Evolutionary conservation across 768 basidiomycete species (phyloP).

Genomic region (Phylloporus sp.): DNA sequence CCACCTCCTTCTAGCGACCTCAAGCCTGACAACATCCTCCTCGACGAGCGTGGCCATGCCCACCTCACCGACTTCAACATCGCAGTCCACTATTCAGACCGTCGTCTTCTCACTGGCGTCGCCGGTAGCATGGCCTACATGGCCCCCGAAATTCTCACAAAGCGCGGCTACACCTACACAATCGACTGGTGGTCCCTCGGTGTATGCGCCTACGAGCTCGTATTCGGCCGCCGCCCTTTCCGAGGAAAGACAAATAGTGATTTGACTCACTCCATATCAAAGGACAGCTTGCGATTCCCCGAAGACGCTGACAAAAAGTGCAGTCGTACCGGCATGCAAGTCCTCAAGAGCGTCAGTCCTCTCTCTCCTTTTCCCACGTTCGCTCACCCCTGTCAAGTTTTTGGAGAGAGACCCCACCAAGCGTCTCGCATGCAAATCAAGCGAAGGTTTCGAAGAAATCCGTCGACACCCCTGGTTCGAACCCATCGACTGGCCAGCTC

Average conservation of each 20-base stretch:
- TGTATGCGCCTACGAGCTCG: slow-evolving; percentile 86
- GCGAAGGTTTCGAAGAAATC: slow-evolving; percentile 77
- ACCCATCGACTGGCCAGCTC: slow-evolving; percentile 81
- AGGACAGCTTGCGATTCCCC: slow-evolving; percentile 83
- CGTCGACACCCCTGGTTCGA: slow-evolving; percentile 83
- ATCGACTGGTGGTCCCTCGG: slow-evolving; percentile 99
- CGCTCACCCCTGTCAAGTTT: slow-evolving; percentile 45
- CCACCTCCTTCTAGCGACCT: slow-evolving; percentile 57
- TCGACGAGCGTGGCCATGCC: slow-evolving; percentile 93
- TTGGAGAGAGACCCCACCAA: slow-evolving; percentile 79
- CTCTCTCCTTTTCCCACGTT: slow-evolving; percentile 10
- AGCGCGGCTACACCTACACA: slow-evolving; percentile 89
- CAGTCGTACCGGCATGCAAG: slow-evolving; percentile 70
- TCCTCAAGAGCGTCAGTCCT: slow-evolving; percentile 68
- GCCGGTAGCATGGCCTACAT: slow-evolving; percentile 99
- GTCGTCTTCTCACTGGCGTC: slow-evolving; percentile 78
- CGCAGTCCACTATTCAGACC: slow-evolving; percentile 91
- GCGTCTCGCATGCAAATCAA: slow-evolving; percentile 78
- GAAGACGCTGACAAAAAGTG: slow-evolving; percentile 82
- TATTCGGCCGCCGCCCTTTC: slow-evolving; percentile 90
- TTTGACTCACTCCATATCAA: slow-evolving; percentile 87
- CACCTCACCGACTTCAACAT: slow-evolving; percentile 99
- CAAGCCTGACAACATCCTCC: slow-evolving; percentile 96
- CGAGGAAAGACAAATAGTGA: slow-evolving; percentile 90
- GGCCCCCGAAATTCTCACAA: slow-evolving; percentile 87